phyloP scores from a whole-genome alignment of 2,329 filamentous ascomycete genomes.

The Xylariales sp. region DNA sequence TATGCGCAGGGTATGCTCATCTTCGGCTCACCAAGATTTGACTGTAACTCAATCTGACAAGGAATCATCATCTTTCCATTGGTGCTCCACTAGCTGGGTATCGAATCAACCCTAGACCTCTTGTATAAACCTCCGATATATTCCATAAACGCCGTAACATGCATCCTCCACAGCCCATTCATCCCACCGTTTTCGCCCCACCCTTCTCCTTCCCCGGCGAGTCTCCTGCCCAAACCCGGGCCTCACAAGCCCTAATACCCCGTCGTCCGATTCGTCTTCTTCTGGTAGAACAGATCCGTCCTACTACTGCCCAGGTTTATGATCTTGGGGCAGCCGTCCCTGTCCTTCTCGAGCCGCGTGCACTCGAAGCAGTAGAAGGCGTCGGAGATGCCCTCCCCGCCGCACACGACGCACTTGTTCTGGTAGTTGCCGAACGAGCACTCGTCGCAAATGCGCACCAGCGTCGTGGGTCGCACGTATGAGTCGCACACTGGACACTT shows the following conservation, averaged over 20 bases:
- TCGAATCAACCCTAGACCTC: no score
- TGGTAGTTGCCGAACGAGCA: slow-evolving; percentile 99
- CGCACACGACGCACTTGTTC: slow-evolving; percentile 99
- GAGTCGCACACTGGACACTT: slow-evolving; percentile 99
- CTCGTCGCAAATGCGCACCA: slow-evolving; percentile 98
- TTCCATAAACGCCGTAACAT: neutral
- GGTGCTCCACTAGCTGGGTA: neutral
- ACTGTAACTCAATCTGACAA: no score
- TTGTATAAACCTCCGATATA: no score
- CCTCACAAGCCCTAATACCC: slow-evolving; percentile 47
- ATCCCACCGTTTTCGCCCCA: neutral
- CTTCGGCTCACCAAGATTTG: no score
- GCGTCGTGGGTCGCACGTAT: slow-evolving; percentile 94
- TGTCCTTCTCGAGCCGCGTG: slow-evolving; percentile 91
- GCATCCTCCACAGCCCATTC: neutral
- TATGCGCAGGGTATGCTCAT: no score
- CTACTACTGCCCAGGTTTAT: slow-evolving; percentile 94
- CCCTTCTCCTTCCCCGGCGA: neutral
- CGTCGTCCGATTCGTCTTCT: slow-evolving; percentile 57
- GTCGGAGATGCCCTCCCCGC: slow-evolving; percentile 95
- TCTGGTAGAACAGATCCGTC: slow-evolving; percentile 74
- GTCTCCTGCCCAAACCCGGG: slow-evolving; percentile 46
- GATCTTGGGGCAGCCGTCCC: slow-evolving; percentile 98
- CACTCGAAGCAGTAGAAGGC: slow-evolving; percentile 99
- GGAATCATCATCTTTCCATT: neutral